phyloP scores from a whole-genome alignment of 257 asterid genomes.

The Capsicum baccatum region DNA sequence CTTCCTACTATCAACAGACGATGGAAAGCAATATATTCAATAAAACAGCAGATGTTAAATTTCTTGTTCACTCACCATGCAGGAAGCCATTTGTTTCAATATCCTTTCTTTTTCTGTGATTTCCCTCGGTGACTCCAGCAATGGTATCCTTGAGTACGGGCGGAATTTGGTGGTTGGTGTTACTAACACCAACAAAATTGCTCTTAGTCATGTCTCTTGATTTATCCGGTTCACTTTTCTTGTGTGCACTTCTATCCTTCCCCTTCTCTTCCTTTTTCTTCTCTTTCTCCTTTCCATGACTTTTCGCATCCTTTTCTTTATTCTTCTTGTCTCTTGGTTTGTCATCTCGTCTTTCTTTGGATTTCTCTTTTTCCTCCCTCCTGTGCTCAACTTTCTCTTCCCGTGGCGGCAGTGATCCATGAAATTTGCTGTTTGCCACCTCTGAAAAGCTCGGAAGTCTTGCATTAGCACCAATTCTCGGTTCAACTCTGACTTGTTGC shows the following conservation, averaged over 20 bases:
- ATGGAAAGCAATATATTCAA: conserved; percentile 2
- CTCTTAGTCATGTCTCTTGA: conserved; percentile 38
- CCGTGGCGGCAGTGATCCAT: conserved; percentile 44
- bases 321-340: conserved; percentile 47
- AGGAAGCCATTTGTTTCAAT: conserved; percentile 59
- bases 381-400: conserved; percentile 46
- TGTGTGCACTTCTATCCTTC: conserved; percentile 46
- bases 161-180: conserved; percentile 33
- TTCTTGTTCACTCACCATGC: conserved; percentile 61
- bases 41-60: conserved; percentile 27
- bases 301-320: conserved; percentile 47
- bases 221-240: conserved; percentile 45
- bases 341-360: conserved; percentile 43
- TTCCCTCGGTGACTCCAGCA: conserved; percentile 45
- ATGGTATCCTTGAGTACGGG: conserved; percentile 37
- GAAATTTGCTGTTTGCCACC: conserved; percentile 41
- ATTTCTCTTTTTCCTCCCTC: conserved; percentile 51
- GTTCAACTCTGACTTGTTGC: conserved; percentile 41
- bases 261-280: conserved; percentile 36
- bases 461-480: conserved; percentile 37
- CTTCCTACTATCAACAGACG: conserved; percentile 18
- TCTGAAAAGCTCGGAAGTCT: conserved; percentile 38
- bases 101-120: conserved; percentile 62
- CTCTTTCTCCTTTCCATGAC: conserved; percentile 49
- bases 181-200: conserved; percentile 37